Base-by-base conservation (phyloP, 495 filamentous ascomycete species). In the Niebla homalea region DNA sequence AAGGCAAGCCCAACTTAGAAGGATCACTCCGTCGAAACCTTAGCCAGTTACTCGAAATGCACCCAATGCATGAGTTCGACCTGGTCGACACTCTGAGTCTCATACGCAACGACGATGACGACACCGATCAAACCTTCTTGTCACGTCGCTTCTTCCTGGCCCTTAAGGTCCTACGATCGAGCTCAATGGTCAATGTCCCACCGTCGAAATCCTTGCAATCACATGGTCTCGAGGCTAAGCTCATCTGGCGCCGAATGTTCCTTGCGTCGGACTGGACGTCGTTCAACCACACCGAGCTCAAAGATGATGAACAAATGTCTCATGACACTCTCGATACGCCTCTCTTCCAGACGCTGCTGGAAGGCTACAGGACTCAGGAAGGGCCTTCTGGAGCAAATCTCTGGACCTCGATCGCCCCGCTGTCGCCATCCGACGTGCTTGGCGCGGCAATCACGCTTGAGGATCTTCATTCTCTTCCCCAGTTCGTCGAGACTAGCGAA, bases 61-160 rank as follows among this genome's bases (percentile, higher is more conserved):
- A 83, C 50, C 78, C 78, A 10, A 68, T 96, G 48, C 72, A 78
- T 36, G 66, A 77, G 2, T 73, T 81, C 18, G 71, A 77, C 37
- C 68, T 97, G 15, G 77, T 93, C 35, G 89, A 98, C 65, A 59
- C 90, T 8, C 74, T 98, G 37, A 95, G 88, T 0, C 67, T 96
- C 23, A 78, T 86, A 22, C 69, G 77, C 37, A 38, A 49, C 29
- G 53, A 59, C 22, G 50, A 48, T n/a, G 46, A 49, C 3, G 59
- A 62, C 32, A 47, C 70, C 43, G 57, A 63, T 10, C 66, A 74
- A 5, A 61, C 56, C 41, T 60, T 77, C 44, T 56, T 55, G 7
- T 67, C 69, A 25, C 67, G 68, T 15, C 74, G 83, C 54, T 94
- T 89, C 60, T 83, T 77, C 59, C 63, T 81, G 23, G 87, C 89